Evolutionary conservation across 768 basidiomycete genomes (phyloP).

Genomic region (Amanita exitialis): DNA sequence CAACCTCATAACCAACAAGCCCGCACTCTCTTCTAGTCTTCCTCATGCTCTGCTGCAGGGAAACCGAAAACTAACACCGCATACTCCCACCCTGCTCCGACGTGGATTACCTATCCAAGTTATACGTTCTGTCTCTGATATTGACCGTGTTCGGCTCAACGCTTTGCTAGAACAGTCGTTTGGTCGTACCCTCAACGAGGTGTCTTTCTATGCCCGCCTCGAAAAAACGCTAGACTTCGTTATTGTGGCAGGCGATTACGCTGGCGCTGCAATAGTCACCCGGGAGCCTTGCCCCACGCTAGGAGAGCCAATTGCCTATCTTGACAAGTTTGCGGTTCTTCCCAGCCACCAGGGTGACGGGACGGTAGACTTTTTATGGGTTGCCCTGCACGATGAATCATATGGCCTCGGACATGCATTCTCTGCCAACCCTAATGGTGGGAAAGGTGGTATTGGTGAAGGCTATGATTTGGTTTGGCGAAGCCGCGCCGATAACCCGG

Average conservation of each 20-base stretch:
- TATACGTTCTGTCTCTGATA: slow-evolving; percentile 52
- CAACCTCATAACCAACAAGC: slow-evolving; percentile 97
- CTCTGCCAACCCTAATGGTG: slow-evolving; percentile 92
- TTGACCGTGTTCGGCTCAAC: slow-evolving; percentile 71
- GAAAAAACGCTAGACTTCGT: slow-evolving; percentile 77
- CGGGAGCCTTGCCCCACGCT: slow-evolving; percentile 34
- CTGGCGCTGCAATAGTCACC: slow-evolving; percentile 91
- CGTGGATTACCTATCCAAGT: slow-evolving; percentile 84
- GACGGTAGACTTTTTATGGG: slow-evolving; percentile 99
- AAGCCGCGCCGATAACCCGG: slow-evolving; percentile 83
- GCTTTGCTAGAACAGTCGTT: slow-evolving; percentile 86
- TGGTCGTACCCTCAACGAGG: slow-evolving; percentile 55
- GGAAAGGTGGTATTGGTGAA: slow-evolving; percentile 79
- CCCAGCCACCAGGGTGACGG: slow-evolving; percentile 96
- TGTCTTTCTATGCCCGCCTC: slow-evolving; percentile 73
- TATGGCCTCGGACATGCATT: slow-evolving; percentile 92
- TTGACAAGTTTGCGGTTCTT: slow-evolving; percentile 97
- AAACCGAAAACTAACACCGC: slow-evolving; percentile 73
- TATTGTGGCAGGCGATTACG: slow-evolving; percentile 91
- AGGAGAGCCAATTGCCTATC: slow-evolving; percentile 62
- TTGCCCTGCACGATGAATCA: slow-evolving; percentile 95
- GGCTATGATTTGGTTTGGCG: slow-evolving; percentile 97
- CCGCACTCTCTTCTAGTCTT: slow-evolving; percentile 89
- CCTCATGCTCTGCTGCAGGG: slow-evolving; percentile 89
- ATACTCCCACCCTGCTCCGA: slow-evolving; percentile 90